These are phyloP conservation scores for Nannizziopsis barbatae DNA, from an alignment of 2,329 filamentous ascomycete genomes.

Conservation along the genomic window DNA sequence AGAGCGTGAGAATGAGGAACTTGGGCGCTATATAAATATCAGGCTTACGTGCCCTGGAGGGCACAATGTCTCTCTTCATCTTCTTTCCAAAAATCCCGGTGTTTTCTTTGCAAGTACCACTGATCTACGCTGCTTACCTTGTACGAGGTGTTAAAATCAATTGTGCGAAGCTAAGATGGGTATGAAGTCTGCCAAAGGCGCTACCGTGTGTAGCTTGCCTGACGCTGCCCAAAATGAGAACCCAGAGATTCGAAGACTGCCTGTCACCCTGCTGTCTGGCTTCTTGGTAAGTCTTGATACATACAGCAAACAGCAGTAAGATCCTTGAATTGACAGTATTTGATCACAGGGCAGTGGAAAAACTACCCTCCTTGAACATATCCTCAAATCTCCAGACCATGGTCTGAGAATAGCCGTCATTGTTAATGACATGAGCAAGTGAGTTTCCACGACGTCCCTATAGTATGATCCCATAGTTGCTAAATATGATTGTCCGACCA, in stretches of 20 bases:
- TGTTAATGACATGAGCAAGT: conserved; percentile 60
- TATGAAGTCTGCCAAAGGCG: background rate
- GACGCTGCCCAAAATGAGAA: background rate
- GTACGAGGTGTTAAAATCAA: background rate
- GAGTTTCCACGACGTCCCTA: conserved; percentile 15
- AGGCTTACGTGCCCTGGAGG: background rate
- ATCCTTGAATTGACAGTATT: background rate
- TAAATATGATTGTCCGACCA: conserved; percentile 16
- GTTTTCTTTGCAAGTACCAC: background rate
- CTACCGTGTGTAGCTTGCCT: background rate
- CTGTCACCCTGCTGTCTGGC: conserved; percentile 51
- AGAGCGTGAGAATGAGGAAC: background rate
- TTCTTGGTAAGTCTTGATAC: conserved; percentile 39
- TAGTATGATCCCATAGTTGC: conserved; percentile 3
- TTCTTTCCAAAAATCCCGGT: background rate
- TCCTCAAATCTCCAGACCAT: conserved; percentile 53
- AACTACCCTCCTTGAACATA: conserved; percentile 58
- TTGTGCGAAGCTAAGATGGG: background rate
- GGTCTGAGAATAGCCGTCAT: conserved; percentile 59
- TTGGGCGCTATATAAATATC: background rate
- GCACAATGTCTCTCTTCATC: background rate
- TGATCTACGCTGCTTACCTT: background rate
- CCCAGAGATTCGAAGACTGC: conserved; percentile 31
- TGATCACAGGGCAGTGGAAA: conserved; percentile 52
- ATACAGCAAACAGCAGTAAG: background rate